Evolutionary conservation across 306 rosid species (phyloP).

Genomic region (Lathyrus sativus): DNA sequence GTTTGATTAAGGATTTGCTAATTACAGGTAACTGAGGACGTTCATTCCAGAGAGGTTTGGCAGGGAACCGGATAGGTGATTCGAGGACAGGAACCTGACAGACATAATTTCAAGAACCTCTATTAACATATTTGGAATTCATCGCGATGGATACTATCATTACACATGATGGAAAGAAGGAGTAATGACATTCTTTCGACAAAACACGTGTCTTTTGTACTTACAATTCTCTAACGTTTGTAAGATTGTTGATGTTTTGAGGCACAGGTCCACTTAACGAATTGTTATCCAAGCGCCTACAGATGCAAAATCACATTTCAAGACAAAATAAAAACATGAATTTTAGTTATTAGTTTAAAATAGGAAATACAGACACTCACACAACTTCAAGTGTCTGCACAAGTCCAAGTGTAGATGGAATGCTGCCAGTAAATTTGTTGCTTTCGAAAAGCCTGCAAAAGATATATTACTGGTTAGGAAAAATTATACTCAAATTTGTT

Average conservation of each 20-base stretch:
- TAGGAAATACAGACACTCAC: constrained; percentile 56
- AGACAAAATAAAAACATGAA: constrained; percentile 2
- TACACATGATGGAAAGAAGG: not conserved
- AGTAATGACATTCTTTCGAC: not conserved
- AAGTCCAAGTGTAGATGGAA: constrained; percentile 64
- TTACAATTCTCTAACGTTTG: constrained; percentile 49
- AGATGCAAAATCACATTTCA: constrained; percentile 25
- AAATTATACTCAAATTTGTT: not conserved
- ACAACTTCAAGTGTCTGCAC: constrained; percentile 53
- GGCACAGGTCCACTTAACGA: constrained; percentile 51
- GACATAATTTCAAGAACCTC: constrained; percentile 21
- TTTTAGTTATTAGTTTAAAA: constrained; percentile 9
- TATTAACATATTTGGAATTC: constrained; percentile 16
- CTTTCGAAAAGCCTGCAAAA: constrained; percentile 63
- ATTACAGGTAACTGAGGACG: constrained; percentile 55
- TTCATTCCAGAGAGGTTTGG: constrained; percentile 60
- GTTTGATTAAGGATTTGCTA: constrained; percentile 20
- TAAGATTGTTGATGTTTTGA: constrained; percentile 49
- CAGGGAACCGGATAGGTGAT: constrained; percentile 53
- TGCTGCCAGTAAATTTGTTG: constrained; percentile 53
- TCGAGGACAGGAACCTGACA: constrained; percentile 64
- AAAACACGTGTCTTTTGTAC: constrained; percentile 31
- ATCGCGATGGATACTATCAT: not conserved
- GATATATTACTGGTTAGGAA: not conserved
- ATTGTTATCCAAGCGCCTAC: constrained; percentile 65